Evolutionary conservation across 768 basidiomycete genomes (phyloP).

Genomic region (Exidia glandulosa): DNA sequence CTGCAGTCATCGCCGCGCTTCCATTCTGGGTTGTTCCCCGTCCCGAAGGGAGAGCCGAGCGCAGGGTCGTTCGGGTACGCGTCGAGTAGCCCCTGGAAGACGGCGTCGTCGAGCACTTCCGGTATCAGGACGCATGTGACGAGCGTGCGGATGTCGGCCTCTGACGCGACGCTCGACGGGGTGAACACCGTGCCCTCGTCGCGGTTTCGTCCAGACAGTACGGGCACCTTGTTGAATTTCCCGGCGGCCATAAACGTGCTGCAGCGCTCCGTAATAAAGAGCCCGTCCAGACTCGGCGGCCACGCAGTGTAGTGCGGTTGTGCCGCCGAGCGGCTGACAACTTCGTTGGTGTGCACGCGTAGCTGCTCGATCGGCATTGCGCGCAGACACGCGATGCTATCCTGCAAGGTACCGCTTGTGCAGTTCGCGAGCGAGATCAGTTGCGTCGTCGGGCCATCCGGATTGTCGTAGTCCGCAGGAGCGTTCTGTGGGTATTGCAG

Average conservation of each 20-base stretch:
- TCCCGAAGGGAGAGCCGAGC: slow-evolving; percentile 34
- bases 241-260: background rate
- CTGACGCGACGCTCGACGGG: background rate
- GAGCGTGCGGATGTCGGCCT: background rate
- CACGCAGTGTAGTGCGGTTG: background rate
- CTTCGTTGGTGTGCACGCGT: background rate
- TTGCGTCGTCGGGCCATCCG: background rate
- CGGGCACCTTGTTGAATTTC: background rate
- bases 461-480: background rate
- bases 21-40: too few species aligned
- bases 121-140: slow-evolving; percentile 12
- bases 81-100: slow-evolving; percentile 21
- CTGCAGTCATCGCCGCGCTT: too few species aligned
- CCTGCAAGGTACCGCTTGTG: background rate
- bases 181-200: background rate
- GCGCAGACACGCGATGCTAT: background rate
- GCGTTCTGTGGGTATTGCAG: background rate
- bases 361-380: background rate
- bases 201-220: background rate
- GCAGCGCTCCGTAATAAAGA: background rate
- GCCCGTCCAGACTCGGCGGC: background rate
- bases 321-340: background rate
- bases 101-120: slow-evolving; percentile 19
- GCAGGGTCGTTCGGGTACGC: slow-evolving; percentile 33
- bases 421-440: background rate